A percentile compares a stretch with the other conserved stretches of the same genome.
phyloP scores from a whole-genome alignment of 1,284 basidiomycete species.

The Rhodofomes roseus region DNA sequence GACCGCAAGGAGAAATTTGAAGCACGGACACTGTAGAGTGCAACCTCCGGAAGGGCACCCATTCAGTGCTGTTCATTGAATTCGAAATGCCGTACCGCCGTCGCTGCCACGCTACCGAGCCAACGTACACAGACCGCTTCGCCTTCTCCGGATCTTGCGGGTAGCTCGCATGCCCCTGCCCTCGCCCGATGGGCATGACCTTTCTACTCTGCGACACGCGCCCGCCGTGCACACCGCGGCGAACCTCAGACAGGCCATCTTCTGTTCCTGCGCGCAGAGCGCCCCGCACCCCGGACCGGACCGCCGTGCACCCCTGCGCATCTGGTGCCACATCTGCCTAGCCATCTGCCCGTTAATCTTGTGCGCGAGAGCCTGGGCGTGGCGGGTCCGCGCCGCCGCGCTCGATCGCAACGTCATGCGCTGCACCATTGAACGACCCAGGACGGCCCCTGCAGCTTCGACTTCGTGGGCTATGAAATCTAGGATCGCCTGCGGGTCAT shows the following conservation, averaged over 20 bases:
- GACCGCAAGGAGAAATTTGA: slow-evolving; percentile 1
- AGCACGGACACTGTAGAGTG: background rate
- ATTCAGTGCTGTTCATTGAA: background rate
- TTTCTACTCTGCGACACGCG: background rate
- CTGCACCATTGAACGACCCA: background rate
- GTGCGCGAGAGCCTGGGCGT: background rate
- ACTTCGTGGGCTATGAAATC: background rate
- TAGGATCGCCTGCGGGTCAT: background rate
- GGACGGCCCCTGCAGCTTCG: background rate
- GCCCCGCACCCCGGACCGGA: background rate
- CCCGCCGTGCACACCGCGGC: background rate
- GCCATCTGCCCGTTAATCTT: background rate
- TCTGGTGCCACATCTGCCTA: background rate
- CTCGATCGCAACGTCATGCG: background rate
- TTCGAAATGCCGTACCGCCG: background rate
- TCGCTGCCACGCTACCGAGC: slow-evolving; percentile 1
- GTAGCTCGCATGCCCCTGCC: background rate
- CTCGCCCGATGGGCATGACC: background rate
- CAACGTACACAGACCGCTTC: background rate
- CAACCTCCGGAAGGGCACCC: background rate
- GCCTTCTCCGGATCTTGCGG: background rate
- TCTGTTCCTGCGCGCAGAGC: background rate
- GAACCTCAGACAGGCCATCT: background rate
- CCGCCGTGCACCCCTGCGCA: background rate
- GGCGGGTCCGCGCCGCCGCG: background rate